Evolutionary conservation across 2,329 filamentous ascomycete species (phyloP), one percentile per base, ranked within the genome.

Genomic region (Cladosporium sp.): DNA sequence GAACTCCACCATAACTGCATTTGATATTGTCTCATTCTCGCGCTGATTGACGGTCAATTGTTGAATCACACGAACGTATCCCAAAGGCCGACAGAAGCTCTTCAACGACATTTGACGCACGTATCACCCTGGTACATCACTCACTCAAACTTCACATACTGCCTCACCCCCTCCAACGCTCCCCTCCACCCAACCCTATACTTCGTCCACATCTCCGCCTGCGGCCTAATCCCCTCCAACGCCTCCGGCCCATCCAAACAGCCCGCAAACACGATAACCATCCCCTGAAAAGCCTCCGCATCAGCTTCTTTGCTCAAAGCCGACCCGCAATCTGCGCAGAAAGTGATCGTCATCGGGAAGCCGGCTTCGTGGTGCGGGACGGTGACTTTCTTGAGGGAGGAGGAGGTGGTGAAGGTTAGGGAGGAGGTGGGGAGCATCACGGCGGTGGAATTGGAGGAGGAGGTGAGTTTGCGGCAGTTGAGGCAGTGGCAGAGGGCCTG

Each of bases 401-500:
- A 34, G 11, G 47, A 54, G 36, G 21, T 2, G 30, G 21, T 51
- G 55, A 59, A 61, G 14, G 21, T 52, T 15, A 68, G 41, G 34
- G 65, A 52, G 15, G 41, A 24, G 28, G 21, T 12, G 12, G 67
- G 67, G 51, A 67, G 12, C 15, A 68, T 38, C 57, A 67, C 18
- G 44, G 51, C 51, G 38, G 61, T 65, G 18, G 61, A 61, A 62
- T 60, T 24, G 15, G 58, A 26, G 44, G 61, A 59, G 49, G 34
- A 58, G 65, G 67, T 60, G 15, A 67, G 24, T 47, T 66, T 66
- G 44, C 65, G 67, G 67, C 67, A 68, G 58, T 60, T 44, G 28
- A 67, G 60, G 62, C 67, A 68, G 67, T 68, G 67, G 62, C 67
- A 68, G 57, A 67, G 47, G 44, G 38, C 61, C 67, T 68, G 58